These are phyloP conservation scores for Ophiobolus disseminans DNA, from an alignment of 2,329 filamentous ascomycete genomes.

Conservation along the genomic window DNA sequence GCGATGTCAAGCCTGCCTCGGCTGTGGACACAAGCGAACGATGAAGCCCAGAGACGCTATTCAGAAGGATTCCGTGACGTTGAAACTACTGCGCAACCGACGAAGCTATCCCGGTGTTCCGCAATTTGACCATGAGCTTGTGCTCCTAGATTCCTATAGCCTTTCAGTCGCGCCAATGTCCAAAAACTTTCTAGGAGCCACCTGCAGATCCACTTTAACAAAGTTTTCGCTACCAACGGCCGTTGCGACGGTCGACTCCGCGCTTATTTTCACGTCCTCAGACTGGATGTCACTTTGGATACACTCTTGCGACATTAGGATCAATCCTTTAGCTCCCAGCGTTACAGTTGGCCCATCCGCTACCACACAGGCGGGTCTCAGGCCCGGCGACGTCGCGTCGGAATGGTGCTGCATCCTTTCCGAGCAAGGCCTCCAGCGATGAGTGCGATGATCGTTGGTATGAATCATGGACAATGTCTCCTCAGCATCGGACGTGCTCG, in stretches of 20 bases:
- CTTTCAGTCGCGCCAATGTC: not conserved
- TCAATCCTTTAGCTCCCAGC: slow-evolving; percentile 5
- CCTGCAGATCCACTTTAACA: not conserved
- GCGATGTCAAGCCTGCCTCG: slow-evolving; percentile 5
- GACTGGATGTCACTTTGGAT: not conserved
- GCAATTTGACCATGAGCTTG: too few species aligned
- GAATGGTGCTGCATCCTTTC: slow-evolving; percentile 16
- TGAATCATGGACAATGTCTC: slow-evolving; percentile 14
- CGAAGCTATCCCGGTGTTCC: slow-evolving; percentile 16
- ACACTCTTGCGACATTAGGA: slow-evolving; percentile 3
- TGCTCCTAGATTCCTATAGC: too few species aligned
- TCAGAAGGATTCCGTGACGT: slow-evolving; percentile 25
- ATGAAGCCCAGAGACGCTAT: slow-evolving; percentile 9
- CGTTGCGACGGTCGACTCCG: not conserved
- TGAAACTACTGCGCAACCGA: slow-evolving; percentile 26
- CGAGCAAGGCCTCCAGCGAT: slow-evolving; percentile 19
- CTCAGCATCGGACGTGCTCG: not conserved
- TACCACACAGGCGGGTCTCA: slow-evolving; percentile 33
- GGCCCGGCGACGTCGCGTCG: slow-evolving; percentile 29
- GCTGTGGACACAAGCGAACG: slow-evolving; percentile 9
- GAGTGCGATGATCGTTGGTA: slow-evolving; percentile 17
- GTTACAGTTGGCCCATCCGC: slow-evolving; percentile 21
- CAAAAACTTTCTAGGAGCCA: not conserved
- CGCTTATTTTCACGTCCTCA: not conserved
- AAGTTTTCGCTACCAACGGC: slow-evolving; percentile 3